Evolutionary conservation across 495 filamentous ascomycete species (phyloP), one percentile per base, ranked within the genome.

Genomic region (Poronia punctata): DNA sequence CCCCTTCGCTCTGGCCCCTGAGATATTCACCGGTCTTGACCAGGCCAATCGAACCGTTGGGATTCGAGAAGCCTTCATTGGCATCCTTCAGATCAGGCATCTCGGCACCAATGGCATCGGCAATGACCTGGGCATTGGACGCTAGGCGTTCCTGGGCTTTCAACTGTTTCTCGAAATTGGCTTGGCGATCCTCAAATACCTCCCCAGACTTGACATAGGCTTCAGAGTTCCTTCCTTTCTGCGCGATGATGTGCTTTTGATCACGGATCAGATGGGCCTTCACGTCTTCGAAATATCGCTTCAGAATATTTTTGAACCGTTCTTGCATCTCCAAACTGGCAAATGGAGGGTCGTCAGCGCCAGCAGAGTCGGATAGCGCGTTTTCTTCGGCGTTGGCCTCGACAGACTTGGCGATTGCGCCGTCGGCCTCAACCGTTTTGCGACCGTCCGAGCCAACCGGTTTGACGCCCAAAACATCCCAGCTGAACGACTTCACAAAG

Each of bases 181-280:
- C 76, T 56, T 99, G 92, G 12, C 92, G 85, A 54, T 99, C 92
- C 57, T 99, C 92, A 48, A 99, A 99, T 29, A 99, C 89, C 54
- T 99, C 92, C 10, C 92, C 92, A 28, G 93, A 97, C 56, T 95
- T 95, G 49, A 99, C 87, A 56, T 99, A 99, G 5, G 90, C 92
- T 59, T 99, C 92, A 2, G 93, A 88, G 67, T 99, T 96, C 34
- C 89, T 88, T 43, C 86, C 84, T 33, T 81, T 84, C 62, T 99
- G 92, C 17, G 68, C 71, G 42, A 75, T 72, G 24, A 97, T 79
- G 5, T 81, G 79, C 61, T 90, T 87, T 55, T 99, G 92, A 50
- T 97, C 90, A 5, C 83, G 82, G 31, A 92, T 58, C 18, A 99
- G 73, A 61, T 97, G 92, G 5, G 72, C 62, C 61, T 92, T 95